phyloP scores from a whole-genome alignment of 2,329 filamentous ascomycete species.

The Fusarium odoratissimum region DNA sequence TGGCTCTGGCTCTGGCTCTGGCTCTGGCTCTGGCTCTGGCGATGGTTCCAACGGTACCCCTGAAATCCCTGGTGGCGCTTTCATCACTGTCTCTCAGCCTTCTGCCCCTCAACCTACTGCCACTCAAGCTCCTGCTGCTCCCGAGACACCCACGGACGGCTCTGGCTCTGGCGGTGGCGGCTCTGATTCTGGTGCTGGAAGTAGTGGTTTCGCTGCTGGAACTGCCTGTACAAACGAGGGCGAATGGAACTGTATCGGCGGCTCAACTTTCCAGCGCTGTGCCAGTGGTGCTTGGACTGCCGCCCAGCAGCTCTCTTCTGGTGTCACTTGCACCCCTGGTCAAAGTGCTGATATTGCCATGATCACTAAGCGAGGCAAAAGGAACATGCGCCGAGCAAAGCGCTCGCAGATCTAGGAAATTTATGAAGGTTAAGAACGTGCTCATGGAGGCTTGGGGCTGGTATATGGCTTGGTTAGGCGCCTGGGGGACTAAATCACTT shows the following conservation, averaged over 20 bases:
- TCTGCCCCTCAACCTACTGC: background rate
- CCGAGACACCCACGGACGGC: too few species aligned
- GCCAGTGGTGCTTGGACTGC: conserved; percentile 64
- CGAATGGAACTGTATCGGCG: conserved; percentile 65
- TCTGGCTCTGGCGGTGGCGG: too few species aligned
- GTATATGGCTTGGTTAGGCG: too few species aligned
- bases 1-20: background rate
- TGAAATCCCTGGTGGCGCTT: conserved; percentile 53
- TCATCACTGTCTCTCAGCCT: conserved; percentile 51
- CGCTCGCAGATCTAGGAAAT: too few species aligned
- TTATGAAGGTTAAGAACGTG: too few species aligned
- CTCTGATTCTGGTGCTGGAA: background rate
- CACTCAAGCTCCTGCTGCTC: conserved; percentile 22
- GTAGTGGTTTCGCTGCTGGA: conserved; percentile 53
- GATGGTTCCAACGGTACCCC: background rate
- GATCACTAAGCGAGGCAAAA: conserved; percentile 26
- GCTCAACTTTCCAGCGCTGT: conserved; percentile 65
- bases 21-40: background rate
- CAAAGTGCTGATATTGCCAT: conserved; percentile 55
- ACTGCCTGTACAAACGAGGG: conserved; percentile 61
- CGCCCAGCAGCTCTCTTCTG: conserved; percentile 55
- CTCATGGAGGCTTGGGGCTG: too few species aligned
- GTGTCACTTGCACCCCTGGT: conserved; percentile 59
- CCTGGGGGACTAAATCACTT: too few species aligned
- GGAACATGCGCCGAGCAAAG: conserved; percentile 39